Evolutionary conservation across 352 stramenopile species (phyloP).

Genomic region (Plasmopara viticola): DNA sequence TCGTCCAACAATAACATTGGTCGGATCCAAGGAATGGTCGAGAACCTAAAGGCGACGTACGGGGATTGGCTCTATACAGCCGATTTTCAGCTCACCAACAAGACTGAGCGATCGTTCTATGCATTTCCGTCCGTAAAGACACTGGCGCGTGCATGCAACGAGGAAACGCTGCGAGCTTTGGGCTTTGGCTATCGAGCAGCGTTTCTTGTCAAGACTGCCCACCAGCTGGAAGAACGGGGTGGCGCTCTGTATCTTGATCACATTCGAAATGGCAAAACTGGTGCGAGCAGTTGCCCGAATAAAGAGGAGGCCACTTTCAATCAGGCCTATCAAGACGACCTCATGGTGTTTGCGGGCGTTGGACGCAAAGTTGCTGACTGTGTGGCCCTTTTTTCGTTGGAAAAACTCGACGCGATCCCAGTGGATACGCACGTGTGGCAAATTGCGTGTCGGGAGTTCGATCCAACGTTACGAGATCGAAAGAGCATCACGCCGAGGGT

Average conservation of each 20-base stretch:
- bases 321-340: constrained; percentile 39
- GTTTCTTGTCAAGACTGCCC: constrained; percentile 81
- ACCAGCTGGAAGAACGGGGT: constrained; percentile 58
- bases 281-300: constrained; percentile 10
- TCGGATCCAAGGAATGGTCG: constrained; percentile 92
- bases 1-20: constrained; percentile 98
- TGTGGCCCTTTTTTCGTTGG: constrained; percentile 94
- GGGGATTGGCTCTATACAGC: constrained; percentile 53
- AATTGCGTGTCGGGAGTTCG: constrained; percentile 88
- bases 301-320: constrained; percentile 6
- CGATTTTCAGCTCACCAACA: background rate
- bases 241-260: constrained; percentile 54
- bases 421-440: constrained; percentile 97
- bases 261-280: constrained; percentile 33
- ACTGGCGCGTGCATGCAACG: constrained; percentile 60
- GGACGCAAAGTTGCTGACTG: constrained; percentile 96
- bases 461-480: constrained; percentile 30
- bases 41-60: constrained; percentile 85
- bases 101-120: constrained; percentile 42
- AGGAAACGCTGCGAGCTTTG: constrained; percentile 76
- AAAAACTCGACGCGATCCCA: constrained; percentile 89
- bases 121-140: constrained; percentile 87
- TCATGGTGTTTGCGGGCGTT: constrained; percentile 78
- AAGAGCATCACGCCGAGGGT: constrained; percentile 83
- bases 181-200: constrained; percentile 88